Evolutionary conservation across 2,329 filamentous ascomycete genomes (phyloP), one percentile per base, ranked within the genome.

Genomic region (Dothidotthia symphoricarpi): DNA sequence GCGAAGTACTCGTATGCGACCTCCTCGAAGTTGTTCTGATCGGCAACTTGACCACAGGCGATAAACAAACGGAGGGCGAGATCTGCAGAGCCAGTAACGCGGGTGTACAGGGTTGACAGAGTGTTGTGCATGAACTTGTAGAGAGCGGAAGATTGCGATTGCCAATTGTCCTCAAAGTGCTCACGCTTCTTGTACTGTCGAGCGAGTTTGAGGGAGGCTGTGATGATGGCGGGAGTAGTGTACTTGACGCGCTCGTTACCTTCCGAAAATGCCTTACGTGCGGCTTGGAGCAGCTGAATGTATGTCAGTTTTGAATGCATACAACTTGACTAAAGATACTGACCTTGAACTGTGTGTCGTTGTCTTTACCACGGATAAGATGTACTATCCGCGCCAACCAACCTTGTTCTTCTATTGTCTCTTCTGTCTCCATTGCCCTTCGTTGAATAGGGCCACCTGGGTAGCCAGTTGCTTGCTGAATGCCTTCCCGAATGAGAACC

Each of bases 381-480:
- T 98, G 93, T 13, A 96, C 82, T 60, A 98, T 84, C 54, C 93
- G 80, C 24, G 93, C 93, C 36, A 98, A 76, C 89, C 89, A 96
- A 34, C 93, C 93, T 73, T 98, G 93, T 70, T 98, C 93, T 68
- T 98, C 91, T 59, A 97, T 82, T 0, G 91, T 97, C 71, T 98
- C 94, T 46, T 98, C 93, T 1, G 93, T 97, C 72, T 98, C 94
- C 31, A 79, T 74, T 14, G 81, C 80, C 45, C 88, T 82, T 47
- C 88, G 77, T 59, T 91, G 86, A 11, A 75, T 70, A 5, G 85
- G 81, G 26, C 85, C 81, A 3, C 88, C 87, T 0, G 90, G 84
- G 56, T 96, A 96, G 19, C 88, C 88, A 31, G 82, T 78, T n/a
- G 87, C 82, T 36, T 71, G 66, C 57, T 95, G 90, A 11, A 86